Base-by-base conservation (phyloP, 2,329 filamentous ascomycete genomes). In the Rhexocercosporidium sp. region DNA sequence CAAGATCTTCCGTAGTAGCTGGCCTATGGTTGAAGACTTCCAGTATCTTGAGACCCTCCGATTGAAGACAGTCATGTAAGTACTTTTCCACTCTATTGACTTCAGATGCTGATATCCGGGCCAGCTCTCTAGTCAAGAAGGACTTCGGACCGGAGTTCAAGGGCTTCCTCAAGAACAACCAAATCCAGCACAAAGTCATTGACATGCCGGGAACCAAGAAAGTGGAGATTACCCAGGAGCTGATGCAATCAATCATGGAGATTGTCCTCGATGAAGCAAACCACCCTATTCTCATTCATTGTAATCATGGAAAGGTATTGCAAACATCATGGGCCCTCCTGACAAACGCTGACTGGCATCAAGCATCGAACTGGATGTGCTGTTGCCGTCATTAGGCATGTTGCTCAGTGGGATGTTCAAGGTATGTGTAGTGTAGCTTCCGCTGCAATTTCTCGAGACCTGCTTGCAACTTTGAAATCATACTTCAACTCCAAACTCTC, bases 151-250 rank as follows among this genome's bases (percentile, higher is more conserved):
- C 83, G 3, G 83, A 82, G 0, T 86, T 88, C 62, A 76, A 81
- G 25, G 76, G 80, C 2, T 97, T 96, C 76, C 86, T 96, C 72
- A 77, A 82, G 44, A 78, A 81, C 5, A 88, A 91, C 72, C 84
- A 84, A 69, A 95, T 97, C 75, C 84, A 84, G 53, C 93, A 96
- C 73, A 82, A 89, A 71, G 84, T 92, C 49, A 90, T 97, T 75
- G 86, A 90, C 72, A 92, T 97, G 83, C 87, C 90, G 69, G 91
- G 94, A n/a, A 97, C 96, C 72, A 97, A 97, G 79, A 94, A 94
- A 73, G 84, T 90, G 64, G 84, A 85, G 9, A 93, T 93, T 41
- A 86, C 91, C 0, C 77, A 87, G 8, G 79, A 83, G 53, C 88
- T 89, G 29, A 93, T 97, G 85, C 84, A 86, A 69, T 82, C 86